Percentiles rank a stretch among this genome's conserved stretches.
Evolutionary conservation across 768 basidiomycete species (phyloP).

Genomic region (Mrakia hoshinonis): DNA sequence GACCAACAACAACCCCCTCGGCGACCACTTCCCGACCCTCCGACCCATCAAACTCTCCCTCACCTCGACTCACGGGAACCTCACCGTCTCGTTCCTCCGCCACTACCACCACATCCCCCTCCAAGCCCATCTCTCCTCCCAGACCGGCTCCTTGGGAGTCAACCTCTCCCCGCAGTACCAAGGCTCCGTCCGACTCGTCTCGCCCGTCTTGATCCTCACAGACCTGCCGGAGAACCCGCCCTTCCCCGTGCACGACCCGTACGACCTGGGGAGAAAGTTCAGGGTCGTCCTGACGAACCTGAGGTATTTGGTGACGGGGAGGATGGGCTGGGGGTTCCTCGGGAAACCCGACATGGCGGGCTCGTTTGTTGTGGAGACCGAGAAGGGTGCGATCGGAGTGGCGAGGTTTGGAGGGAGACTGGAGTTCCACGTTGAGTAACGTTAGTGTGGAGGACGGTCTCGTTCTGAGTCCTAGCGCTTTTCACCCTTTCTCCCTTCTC

Average conservation of each 20-base stretch:
- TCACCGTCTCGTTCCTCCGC: neutral
- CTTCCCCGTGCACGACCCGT: neutral
- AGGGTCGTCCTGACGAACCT: neutral
- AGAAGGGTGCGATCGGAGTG: constrained; percentile 2
- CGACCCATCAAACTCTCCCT: neutral
- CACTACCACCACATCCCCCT: constrained; percentile 5
- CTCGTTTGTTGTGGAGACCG: neutral
- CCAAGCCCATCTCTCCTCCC: neutral
- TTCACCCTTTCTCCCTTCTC: neutral
- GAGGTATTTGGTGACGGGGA: neutral
- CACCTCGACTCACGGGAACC: neutral
- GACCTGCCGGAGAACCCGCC: neutral
- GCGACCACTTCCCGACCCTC: neutral
- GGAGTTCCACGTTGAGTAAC: neutral
- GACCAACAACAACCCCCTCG: neutral
- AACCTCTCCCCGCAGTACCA: constrained; percentile 8
- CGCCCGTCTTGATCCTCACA: neutral
- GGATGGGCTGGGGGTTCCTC: neutral
- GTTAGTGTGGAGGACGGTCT: too few relatives aligned
- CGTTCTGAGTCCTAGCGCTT: neutral
- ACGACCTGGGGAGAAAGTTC: neutral
- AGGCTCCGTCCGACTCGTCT: constrained; percentile 1
- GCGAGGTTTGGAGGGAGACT: constrained; percentile 4
- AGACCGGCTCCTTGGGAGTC: neutral
- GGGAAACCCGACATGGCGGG: neutral